Percentiles rank a stretch among this genome's conserved stretches.
These are phyloP conservation scores for Plasmodium gallinaceum DNA, from an alignment of 169 alveolate species.

Conservation along the genomic window DNA sequence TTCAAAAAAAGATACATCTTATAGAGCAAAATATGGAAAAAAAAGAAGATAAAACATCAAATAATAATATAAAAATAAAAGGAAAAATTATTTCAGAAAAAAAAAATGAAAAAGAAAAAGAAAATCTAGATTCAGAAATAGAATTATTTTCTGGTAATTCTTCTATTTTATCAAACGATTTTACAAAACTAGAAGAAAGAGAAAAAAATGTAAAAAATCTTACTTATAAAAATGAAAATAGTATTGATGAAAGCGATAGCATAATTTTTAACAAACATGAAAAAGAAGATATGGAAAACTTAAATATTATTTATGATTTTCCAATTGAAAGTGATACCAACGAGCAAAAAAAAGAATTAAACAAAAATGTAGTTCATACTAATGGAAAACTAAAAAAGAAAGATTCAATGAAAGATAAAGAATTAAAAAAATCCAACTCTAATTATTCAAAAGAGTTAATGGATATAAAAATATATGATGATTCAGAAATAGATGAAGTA, in stretches of 20 bases:
- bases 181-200: not conserved
- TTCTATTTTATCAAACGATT: not conserved
- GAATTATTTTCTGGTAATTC: not conserved
- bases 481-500: constrained; percentile 66
- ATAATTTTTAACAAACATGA: too few species aligned
- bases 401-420: not conserved
- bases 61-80: constrained; percentile 3
- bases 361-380: too few species aligned
- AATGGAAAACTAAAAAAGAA: too few species aligned
- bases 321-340: too few species aligned
- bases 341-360: too few species aligned
- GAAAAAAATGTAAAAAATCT: constrained; percentile 2
- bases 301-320: too few species aligned
- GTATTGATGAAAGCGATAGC: constrained; percentile 1
- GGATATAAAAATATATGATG: constrained; percentile 70
- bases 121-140: not conserved
- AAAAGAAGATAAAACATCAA: constrained; percentile 15
- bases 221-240: not conserved
- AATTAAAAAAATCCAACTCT: constrained; percentile 1
- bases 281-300: too few species aligned
- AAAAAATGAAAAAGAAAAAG: constrained; percentile 6
- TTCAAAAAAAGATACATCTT: constrained; percentile 36
- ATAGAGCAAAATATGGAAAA: constrained; percentile 39
- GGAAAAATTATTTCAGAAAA: constrained; percentile 9
- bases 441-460: constrained; percentile 23